Evolutionary conservation across 2,329 filamentous ascomycete genomes (phyloP).

Genomic region (Didymella segeticola): DNA sequence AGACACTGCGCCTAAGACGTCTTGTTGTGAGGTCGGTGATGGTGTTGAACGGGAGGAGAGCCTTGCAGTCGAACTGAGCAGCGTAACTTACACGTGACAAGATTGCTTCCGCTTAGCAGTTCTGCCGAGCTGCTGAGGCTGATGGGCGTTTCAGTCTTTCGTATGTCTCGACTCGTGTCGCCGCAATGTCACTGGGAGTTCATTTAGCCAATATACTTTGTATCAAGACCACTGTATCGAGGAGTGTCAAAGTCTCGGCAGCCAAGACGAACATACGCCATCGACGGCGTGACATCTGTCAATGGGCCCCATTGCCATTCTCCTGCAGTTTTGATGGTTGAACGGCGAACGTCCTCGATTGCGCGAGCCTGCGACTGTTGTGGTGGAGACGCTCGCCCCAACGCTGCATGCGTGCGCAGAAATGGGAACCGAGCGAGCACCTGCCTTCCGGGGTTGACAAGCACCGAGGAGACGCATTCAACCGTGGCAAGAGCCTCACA

Average conservation of each 20-base stretch:
- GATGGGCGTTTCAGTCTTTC: slow-evolving; percentile 5
- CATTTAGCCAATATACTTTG: not conserved
- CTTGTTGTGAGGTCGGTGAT: not conserved
- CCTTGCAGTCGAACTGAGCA: not conserved
- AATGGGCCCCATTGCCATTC: not conserved
- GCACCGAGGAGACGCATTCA: slow-evolving; percentile 16
- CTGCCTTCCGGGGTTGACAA: slow-evolving; percentile 9
- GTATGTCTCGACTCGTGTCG: not conserved
- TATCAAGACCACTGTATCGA: not conserved
- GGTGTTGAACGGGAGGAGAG: not conserved
- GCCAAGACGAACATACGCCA: slow-evolving; percentile 7
- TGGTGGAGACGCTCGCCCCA: slow-evolving; percentile 14
- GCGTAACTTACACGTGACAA: slow-evolving; percentile 4
- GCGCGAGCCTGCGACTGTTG: slow-evolving; percentile 3
- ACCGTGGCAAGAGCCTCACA: slow-evolving; percentile 6
- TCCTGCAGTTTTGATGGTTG: not conserved
- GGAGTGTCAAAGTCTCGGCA: not conserved
- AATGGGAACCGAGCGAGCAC: slow-evolving; percentile 19
- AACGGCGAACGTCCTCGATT: slow-evolving; percentile 6
- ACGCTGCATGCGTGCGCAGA: slow-evolving; percentile 11
- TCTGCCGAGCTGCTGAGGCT: not conserved
- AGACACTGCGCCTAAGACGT: not conserved
- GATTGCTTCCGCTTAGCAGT: not conserved
- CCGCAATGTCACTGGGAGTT: not conserved
- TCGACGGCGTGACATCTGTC: slow-evolving; percentile 14